Percentiles rank a stretch among this genome's conserved stretches.
Conservation (phyloP, 371 early-diverging fungal genomes). For the Mortierella sp. region DNA sequence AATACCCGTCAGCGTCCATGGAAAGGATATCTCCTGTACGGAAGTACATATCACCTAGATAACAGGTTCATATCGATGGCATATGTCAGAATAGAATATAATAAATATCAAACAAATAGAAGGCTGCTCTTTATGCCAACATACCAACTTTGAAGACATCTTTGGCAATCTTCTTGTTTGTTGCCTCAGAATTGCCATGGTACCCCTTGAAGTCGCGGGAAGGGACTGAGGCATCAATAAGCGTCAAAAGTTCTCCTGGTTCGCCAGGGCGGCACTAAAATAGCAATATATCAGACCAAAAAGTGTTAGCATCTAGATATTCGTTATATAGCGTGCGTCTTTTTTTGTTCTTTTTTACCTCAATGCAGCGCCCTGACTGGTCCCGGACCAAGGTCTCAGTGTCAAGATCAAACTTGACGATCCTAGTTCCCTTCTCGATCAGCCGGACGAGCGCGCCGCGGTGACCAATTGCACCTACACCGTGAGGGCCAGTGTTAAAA, state of each 20-base stretch:
- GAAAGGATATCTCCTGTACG: conserved; percentile 78
- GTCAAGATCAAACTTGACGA: conserved; percentile 48
- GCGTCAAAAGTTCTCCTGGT: conserved; percentile 38
- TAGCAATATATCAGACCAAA: neutral
- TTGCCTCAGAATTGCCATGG: conserved; percentile 29
- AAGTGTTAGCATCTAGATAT: neutral
- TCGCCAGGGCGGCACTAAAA: conserved; percentile 34
- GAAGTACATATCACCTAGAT: conserved; percentile 67
- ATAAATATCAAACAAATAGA: no score
- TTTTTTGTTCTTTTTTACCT: conserved; percentile 38
- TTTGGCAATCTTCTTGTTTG: conserved; percentile 38
- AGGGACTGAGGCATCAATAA: conserved; percentile 28
- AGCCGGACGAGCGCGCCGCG: conserved; percentile 46
- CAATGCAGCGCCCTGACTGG: conserved; percentile 65
- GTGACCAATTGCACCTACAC: conserved; percentile 68
- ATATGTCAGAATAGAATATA: neutral
- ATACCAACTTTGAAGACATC: conserved; percentile 44
- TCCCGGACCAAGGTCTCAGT: conserved; percentile 58
- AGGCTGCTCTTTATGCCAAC: no score
- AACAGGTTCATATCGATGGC: neutral
- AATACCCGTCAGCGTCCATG: conserved; percentile 67
- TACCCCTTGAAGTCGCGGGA: conserved; percentile 35
- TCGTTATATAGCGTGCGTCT: no score
- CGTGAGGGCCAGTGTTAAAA: conserved; percentile 61
- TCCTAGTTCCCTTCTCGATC: conserved; percentile 29